These are phyloP conservation scores for Xylaria polymorpha DNA, from an alignment of 2,329 filamentous ascomycete species.

Conservation along the genomic window DNA sequence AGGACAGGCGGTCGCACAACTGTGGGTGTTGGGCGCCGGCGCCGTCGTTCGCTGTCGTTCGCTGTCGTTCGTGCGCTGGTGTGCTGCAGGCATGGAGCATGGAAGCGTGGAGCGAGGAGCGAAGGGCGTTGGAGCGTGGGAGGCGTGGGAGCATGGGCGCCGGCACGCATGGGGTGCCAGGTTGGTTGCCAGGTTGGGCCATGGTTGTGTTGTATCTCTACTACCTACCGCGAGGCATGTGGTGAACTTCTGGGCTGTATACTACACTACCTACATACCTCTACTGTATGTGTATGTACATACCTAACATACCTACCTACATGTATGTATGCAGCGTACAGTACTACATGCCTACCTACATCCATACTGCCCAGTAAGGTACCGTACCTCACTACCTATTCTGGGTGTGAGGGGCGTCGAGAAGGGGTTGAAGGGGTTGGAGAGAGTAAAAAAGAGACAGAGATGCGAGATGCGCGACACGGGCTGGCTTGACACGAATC, in stretches of 20 bases:
- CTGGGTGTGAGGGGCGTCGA: not conserved
- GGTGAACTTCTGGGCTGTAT: constrained; percentile 4
- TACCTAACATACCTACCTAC: too few relatives aligned
- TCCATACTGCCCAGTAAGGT: not conserved
- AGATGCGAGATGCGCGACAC: not conserved
- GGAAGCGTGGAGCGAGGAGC: constrained; percentile 1
- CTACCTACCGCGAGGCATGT: not conserved
- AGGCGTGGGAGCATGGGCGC: not conserved
- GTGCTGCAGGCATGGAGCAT: constrained; percentile 28
- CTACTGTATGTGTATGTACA: too few relatives aligned
- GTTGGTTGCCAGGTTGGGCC: constrained; percentile 13
- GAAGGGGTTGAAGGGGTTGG: not conserved
- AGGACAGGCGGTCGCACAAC: not conserved
- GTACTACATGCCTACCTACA: too few relatives aligned
- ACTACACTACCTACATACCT: too few relatives aligned
- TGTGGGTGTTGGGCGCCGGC: constrained; percentile 32
- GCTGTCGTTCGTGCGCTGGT: constrained; percentile 40
- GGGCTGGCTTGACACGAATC: not conserved
- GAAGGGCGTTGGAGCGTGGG: not conserved
- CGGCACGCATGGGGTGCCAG: constrained; percentile 10
- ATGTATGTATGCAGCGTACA: too few relatives aligned
- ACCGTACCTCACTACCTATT: not conserved
- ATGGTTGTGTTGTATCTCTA: not conserved
- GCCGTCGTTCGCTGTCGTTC: constrained; percentile 31
- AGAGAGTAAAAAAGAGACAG: not conserved